A percentile compares a stretch with the other conserved stretches of the same genome.
phyloP scores from a whole-genome alignment of 1,284 basidiomycete genomes.

The Irpex rosettiformis region DNA sequence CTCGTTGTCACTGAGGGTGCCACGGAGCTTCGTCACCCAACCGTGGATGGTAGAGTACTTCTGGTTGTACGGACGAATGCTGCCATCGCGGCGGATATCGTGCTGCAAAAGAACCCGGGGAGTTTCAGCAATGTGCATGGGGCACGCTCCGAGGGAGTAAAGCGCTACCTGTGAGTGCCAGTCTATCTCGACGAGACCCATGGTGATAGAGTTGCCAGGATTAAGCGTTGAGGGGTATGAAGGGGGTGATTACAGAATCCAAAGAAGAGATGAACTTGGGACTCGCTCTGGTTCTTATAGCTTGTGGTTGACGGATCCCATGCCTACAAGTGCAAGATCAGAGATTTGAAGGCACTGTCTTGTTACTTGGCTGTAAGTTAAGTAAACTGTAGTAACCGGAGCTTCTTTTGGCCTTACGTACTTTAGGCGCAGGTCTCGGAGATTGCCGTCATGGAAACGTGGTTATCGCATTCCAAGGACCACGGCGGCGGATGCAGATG shows the following conservation, averaged over 20 bases:
- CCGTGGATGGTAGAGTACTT: conserved; percentile 69
- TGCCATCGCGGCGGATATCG: conserved; percentile 35
- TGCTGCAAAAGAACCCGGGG: conserved; percentile 21
- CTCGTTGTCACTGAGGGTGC: conserved; percentile 67
- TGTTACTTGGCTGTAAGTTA: too few relatives aligned
- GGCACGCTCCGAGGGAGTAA: not conserved
- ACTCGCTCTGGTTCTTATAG: conserved; percentile 1
- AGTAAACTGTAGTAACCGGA: too few relatives aligned
- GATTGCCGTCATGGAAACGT: not conserved
- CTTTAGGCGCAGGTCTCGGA: not conserved
- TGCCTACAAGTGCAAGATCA: not conserved
- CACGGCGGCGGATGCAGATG: not conserved
- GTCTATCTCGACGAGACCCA: conserved; percentile 32
- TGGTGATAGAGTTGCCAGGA: not conserved
- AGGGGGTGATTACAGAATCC: not conserved
- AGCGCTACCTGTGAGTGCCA: conserved; percentile 37
- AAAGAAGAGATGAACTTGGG: not conserved
- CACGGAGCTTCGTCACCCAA: conserved; percentile 76
- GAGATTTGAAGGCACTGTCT: too few relatives aligned
- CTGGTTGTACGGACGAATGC: conserved; percentile 31
- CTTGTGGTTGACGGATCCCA: not conserved
- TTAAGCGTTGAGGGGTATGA: not conserved
- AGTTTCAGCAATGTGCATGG: not conserved
- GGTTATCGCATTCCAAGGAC: conserved; percentile 1
- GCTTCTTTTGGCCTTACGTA: not conserved